A percentile compares a stretch with the other conserved stretches of the same genome.
phyloP scores from a whole-genome alignment of 805 yeast species.

The Ogataea paradorogensis region DNA sequence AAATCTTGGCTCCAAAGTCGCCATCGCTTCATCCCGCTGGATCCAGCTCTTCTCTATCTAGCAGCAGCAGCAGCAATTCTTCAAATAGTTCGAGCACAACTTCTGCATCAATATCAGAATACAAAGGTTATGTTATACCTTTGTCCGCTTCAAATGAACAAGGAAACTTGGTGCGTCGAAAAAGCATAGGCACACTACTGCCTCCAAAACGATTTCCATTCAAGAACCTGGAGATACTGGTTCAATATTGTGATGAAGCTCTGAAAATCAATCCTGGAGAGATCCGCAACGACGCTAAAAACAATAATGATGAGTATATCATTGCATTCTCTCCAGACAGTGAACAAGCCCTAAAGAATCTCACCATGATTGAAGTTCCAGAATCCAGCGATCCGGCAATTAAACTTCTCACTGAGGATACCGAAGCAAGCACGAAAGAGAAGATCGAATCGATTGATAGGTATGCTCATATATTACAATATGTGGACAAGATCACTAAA shows the following conservation, averaged over 20 bases:
- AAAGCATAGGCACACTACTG: constrained; percentile 42
- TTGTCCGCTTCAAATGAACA: constrained; percentile 23
- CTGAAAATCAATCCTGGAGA: constrained; percentile 72
- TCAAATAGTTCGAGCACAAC: constrained; percentile 20
- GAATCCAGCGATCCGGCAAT: constrained; percentile 65
- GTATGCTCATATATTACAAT: constrained; percentile 69
- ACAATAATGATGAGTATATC: constrained; percentile 25
- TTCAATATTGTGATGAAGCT: constrained; percentile 73
- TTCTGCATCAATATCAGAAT: constrained; percentile 37
- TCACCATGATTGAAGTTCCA: constrained; percentile 41
- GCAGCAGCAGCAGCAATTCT: constrained; percentile 15
- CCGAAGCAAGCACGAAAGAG: constrained; percentile 54
- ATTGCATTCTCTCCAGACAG: constrained; percentile 58
- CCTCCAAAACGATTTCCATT: constrained; percentile 53
- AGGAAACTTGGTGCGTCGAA: constrained; percentile 30
- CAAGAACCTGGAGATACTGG: constrained; percentile 53
- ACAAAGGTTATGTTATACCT: constrained; percentile 55
- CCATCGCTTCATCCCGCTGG: constrained; percentile 23
- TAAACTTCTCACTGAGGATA: constrained; percentile 59
- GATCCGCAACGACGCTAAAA: constrained; percentile 31
- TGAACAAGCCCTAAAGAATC: constrained; percentile 48
- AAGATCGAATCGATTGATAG: constrained; percentile 71
- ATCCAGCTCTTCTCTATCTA: constrained; percentile 25
- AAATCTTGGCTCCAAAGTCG: constrained; percentile 12
- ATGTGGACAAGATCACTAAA: constrained; percentile 69